These are phyloP conservation scores for Albatrellus sp. DNA, from an alignment of 1,284 basidiomycete genomes.

Conservation along the genomic window DNA sequence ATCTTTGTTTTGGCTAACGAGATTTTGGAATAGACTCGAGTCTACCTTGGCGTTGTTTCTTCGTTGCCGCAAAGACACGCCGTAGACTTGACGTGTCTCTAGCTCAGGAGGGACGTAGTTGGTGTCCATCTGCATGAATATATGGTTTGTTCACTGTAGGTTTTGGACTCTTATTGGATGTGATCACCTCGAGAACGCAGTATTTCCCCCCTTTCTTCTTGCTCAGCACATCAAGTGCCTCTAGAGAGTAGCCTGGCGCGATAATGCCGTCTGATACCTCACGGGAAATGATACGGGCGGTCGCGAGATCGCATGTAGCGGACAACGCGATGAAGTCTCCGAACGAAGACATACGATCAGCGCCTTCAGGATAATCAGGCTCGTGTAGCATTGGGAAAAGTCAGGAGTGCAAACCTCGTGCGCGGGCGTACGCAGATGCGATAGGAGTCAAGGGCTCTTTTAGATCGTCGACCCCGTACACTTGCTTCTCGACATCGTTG, in stretches of 20 bases:
- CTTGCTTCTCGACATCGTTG: constrained; percentile 79
- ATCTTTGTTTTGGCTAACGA: constrained; percentile 83
- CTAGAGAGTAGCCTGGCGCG: constrained; percentile 83
- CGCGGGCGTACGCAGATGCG: constrained; percentile 91
- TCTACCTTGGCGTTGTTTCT: constrained; percentile 90
- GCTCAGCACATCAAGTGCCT: constrained; percentile 81
- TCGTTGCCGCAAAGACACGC: constrained; percentile 83
- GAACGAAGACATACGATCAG: constrained; percentile 98
- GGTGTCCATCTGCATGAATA: constrained; percentile 62
- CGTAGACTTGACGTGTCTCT: constrained; percentile 95
- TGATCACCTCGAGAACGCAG: constrained; percentile 79
- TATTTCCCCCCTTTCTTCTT: constrained; percentile 99
- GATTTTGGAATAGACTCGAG: constrained; percentile 70
- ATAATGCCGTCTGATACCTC: constrained; percentile 99
- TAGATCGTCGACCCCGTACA: constrained; percentile 94
- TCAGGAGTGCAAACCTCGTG: constrained; percentile 49
- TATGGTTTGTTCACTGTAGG: background rate
- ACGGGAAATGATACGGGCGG: constrained; percentile 91
- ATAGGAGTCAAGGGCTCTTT: constrained; percentile 83
- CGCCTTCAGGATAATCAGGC: constrained; percentile 37
- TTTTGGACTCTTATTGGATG: background rate
- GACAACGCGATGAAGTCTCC: constrained; percentile 98
- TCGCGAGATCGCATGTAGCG: constrained; percentile 84
- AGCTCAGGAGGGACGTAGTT: constrained; percentile 62
- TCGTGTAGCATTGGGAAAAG: constrained; percentile 2